Evolutionary conservation across 2,329 filamentous ascomycete species (phyloP).

Genomic region (Proliferodiscus dingleyae): DNA sequence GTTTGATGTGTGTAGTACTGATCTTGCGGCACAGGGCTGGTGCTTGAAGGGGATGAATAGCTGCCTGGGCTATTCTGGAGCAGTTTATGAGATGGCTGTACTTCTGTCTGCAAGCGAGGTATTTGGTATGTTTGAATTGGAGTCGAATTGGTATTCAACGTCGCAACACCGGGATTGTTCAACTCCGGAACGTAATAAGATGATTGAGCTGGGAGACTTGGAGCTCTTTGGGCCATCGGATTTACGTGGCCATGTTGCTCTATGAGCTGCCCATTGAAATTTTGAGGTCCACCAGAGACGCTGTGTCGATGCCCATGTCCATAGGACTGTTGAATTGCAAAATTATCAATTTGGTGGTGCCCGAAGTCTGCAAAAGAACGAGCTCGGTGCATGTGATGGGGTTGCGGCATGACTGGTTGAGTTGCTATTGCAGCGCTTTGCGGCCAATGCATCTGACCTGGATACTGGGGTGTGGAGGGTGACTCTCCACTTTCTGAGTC

Average conservation of each 20-base stretch:
- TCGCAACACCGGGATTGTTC: slow-evolving; percentile 56
- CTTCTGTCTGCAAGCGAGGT: slow-evolving; percentile 34
- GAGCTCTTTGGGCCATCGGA: slow-evolving; percentile 35
- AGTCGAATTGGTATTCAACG: slow-evolving; percentile 50
- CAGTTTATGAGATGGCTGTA: slow-evolving; percentile 41
- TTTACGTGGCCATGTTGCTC: slow-evolving; percentile 36
- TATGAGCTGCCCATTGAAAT: slow-evolving; percentile 38
- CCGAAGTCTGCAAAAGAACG: slow-evolving; percentile 51
- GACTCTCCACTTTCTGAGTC: slow-evolving; percentile 45
- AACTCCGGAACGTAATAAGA: slow-evolving; percentile 54
- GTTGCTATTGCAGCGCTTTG: slow-evolving; percentile 38
- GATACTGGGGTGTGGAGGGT: slow-evolving; percentile 53
- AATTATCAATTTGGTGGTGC: slow-evolving; percentile 37
- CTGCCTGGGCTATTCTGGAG: slow-evolving; percentile 55
- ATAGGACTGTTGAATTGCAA: slow-evolving; percentile 33
- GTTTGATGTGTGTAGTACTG: slow-evolving; percentile 54
- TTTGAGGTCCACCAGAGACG: slow-evolving; percentile 41
- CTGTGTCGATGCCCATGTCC: slow-evolving; percentile 43
- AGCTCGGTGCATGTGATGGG: slow-evolving; percentile 41
- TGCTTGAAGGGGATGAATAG: slow-evolving; percentile 51
- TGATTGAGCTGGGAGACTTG: slow-evolving; percentile 27
- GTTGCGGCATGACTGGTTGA: slow-evolving; percentile 29
- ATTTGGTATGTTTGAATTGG: slow-evolving; percentile 44
- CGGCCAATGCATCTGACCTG: slow-evolving; percentile 46
- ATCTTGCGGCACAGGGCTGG: slow-evolving; percentile 49